Base-by-base conservation (phyloP, 2,329 filamentous ascomycete genomes). In the Aspergillus vadensis region DNA sequence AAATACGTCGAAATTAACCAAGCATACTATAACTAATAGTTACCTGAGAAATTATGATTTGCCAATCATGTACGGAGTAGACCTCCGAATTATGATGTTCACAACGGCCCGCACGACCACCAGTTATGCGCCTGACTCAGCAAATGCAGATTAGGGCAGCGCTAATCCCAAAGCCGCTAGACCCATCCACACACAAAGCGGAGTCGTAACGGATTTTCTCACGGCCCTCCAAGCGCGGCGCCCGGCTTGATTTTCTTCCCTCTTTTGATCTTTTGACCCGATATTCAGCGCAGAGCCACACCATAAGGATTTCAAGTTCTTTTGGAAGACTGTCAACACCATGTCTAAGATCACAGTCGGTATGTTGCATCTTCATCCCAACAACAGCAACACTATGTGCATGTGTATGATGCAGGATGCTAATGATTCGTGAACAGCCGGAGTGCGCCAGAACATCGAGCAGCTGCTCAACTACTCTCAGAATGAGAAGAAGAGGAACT, bases 401-500 rank as follows among this genome's bases (percentile, higher is more conserved):
- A 30, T 30, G 3, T 30, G 27, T 30, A 12, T 30, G 27, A 12
- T 10, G 10, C 4, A 15, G n/a, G 9, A 19, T 59, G 54, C 60
- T 54, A 47, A 43, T 36, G 15, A 25, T 27, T 27, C 6, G 61
- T 55, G 53, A 68, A 69, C 65, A 86, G 91, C 92, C 87, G 91
- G 92, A 91, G 92, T 96, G 87, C 92, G 93, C 87, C 85, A 87
- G 81, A 94, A 98, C 85, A 91, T 98, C 81, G 85, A 89, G 81
- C 87, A 95, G 81, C 87, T 99, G 77, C 90, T 99, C 76, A 89
- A 96, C 78, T 98, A 98, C 90, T 96, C 91, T 79, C 86, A 86
- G 76, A 88, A 96, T 82, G 91, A 91, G 82, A 97, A 97, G 90
- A 97, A 97, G 91, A 86, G 92, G 75, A 97, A 97, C 88, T 97